These are phyloP conservation scores for Pyrenophora teres DNA, from an alignment of 2,329 filamentous ascomycete genomes.

Conservation along the genomic window DNA sequence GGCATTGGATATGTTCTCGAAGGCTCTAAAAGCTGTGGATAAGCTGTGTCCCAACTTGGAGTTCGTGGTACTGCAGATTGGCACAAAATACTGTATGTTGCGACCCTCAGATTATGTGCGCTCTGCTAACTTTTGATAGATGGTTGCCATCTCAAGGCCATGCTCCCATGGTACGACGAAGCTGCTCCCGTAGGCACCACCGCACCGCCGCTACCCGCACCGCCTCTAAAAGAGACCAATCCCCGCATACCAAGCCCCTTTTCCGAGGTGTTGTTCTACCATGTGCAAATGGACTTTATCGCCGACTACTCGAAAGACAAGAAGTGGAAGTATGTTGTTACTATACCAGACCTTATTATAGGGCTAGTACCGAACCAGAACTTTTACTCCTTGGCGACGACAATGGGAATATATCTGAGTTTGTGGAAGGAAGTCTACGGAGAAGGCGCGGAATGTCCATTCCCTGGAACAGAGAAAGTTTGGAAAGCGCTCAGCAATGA, in stretches of 20 bases:
- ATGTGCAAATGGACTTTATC: conserved; percentile 49
- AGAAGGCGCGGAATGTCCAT: conserved; percentile 44
- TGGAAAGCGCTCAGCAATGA: conserved; percentile 48
- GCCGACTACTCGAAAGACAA: conserved; percentile 41
- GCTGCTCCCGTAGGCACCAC: conserved; percentile 8
- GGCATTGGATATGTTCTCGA: conserved; percentile 50
- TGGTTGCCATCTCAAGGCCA: conserved; percentile 51
- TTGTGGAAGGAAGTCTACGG: conserved; percentile 48
- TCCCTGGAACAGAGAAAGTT: conserved; percentile 45
- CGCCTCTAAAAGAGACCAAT: conserved; percentile 13
- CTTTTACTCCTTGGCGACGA: conserved; percentile 45
- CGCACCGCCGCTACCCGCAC: conserved; percentile 5
- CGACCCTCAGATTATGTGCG: no score
- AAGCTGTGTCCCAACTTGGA: conserved; percentile 27
- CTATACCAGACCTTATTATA: conserved; percentile 50
- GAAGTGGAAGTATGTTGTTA: conserved; percentile 49
- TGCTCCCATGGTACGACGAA: conserved; percentile 19
- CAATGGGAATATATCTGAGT: conserved; percentile 46
- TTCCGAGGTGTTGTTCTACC: conserved; percentile 49
- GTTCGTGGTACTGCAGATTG: conserved; percentile 37
- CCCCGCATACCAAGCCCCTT: conserved; percentile 31
- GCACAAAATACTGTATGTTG: conserved; percentile 44
- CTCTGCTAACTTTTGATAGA: conserved; percentile 21
- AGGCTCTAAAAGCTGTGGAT: conserved; percentile 43
- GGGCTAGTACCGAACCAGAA: conserved; percentile 51